These are phyloP conservation scores for Vigna nakashimae DNA, from an alignment of 306 rosid species.

Conservation along the genomic window DNA sequence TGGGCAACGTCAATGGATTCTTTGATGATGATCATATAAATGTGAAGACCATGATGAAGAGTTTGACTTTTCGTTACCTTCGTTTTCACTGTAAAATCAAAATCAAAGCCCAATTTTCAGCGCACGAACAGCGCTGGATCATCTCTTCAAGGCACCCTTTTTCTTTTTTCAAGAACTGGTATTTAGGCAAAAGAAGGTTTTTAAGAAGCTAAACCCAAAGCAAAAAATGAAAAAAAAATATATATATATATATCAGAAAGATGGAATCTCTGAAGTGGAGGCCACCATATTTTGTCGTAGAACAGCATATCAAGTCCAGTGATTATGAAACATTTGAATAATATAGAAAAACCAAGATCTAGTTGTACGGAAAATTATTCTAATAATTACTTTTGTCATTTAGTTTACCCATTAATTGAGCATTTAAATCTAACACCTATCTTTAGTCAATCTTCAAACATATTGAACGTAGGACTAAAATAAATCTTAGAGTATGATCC, in stretches of 20 bases:
- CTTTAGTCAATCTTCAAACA: no score
- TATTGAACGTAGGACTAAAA: no score
- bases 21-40: no score
- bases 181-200: conserved; percentile 9
- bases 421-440: no score
- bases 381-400: no score
- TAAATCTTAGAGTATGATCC: no score
- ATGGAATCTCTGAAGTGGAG: background rate
- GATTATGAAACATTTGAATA: conserved; percentile 9
- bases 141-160: conserved; percentile 17
- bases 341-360: background rate
- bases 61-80: conserved; percentile 34
- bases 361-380: no score
- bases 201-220: background rate
- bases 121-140: conserved; percentile 5
- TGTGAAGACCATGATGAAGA: conserved; percentile 21
- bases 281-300: conserved; percentile 14
- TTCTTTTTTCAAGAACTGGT: conserved; percentile 7
- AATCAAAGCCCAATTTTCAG: conserved; percentile 20
- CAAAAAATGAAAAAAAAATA: background rate
- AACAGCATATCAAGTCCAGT: conserved; percentile 3
- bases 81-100: conserved; percentile 33
- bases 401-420: no score
- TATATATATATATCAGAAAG: background rate
- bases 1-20: no score